Evolutionary conservation across 1,284 basidiomycete genomes (phyloP).

Genomic region (Austroboletus niveus): DNA sequence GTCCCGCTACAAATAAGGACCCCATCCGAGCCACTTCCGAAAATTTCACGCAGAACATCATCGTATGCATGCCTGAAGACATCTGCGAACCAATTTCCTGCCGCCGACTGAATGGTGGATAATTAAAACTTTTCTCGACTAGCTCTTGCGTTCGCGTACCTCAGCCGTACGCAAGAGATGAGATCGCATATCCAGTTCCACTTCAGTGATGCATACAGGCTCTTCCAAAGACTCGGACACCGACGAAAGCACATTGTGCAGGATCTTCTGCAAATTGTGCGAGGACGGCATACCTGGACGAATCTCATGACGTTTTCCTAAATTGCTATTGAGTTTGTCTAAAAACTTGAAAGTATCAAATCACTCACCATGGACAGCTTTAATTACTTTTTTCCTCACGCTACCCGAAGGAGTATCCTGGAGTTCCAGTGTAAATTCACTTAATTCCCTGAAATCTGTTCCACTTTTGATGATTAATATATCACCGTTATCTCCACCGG

Average conservation of each 20-base stretch:
- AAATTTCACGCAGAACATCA: constrained; percentile 65
- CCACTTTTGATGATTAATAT: constrained; percentile 82
- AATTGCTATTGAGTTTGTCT: neutral
- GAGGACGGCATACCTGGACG: constrained; percentile 62
- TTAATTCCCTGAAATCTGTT: constrained; percentile 88
- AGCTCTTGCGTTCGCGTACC: constrained; percentile 36
- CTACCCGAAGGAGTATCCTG: constrained; percentile 59
- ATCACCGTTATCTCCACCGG: constrained; percentile 73
- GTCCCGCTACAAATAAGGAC: constrained; percentile 87
- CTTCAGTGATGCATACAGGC: constrained; percentile 70
- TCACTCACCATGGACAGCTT: constrained; percentile 53
- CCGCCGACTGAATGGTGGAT: constrained; percentile 54
- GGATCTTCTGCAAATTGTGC: constrained; percentile 53
- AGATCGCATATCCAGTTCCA: constrained; percentile 75
- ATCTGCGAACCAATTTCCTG: constrained; percentile 90
- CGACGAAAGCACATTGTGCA: constrained; percentile 67
- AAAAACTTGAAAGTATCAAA: neutral
- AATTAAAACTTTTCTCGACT: neutral
- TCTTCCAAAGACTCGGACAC: constrained; percentile 71
- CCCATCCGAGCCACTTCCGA: constrained; percentile 66
- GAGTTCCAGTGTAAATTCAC: constrained; percentile 69
- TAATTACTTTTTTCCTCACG: constrained; percentile 68
- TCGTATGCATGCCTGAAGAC: constrained; percentile 86
- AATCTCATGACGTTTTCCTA: constrained; percentile 66
- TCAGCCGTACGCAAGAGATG: constrained; percentile 70